A percentile compares a stretch with the other conserved stretches of the same genome.
phyloP scores from a whole-genome alignment of 148 eudicot species.

The Rhododendron molle region DNA sequence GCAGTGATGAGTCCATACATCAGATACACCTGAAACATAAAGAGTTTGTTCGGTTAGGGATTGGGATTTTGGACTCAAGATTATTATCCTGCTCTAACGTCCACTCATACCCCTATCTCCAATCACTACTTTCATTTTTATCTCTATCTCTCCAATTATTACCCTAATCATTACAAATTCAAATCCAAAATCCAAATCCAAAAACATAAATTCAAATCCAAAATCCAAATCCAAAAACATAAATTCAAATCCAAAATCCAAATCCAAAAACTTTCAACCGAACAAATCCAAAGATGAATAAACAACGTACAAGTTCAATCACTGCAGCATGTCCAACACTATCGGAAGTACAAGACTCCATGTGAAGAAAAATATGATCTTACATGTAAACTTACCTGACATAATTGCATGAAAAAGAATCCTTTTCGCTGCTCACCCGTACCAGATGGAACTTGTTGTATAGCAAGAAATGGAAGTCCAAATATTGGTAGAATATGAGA shows the following conservation, averaged over 20 bases:
- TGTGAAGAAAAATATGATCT: neutral
- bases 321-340: neutral
- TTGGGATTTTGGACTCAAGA: too few relatives aligned
- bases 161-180: too few relatives aligned
- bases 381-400: slow-evolving; percentile 46
- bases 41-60: too few relatives aligned
- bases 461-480: slow-evolving; percentile 76
- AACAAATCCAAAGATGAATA: neutral
- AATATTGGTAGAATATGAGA: slow-evolving; percentile 79
- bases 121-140: too few relatives aligned
- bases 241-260: too few relatives aligned
- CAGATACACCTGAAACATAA: slow-evolving; percentile 55
- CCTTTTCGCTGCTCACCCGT: slow-evolving; percentile 28
- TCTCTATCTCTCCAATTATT: too few relatives aligned
- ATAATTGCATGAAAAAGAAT: slow-evolving; percentile 43
- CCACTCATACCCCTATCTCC: too few relatives aligned
- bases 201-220: too few relatives aligned
- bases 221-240: too few relatives aligned
- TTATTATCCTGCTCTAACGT: too few relatives aligned
- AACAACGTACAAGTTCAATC: neutral
- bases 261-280: too few relatives aligned
- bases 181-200: too few relatives aligned
- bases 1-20: slow-evolving; percentile 74
- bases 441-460: slow-evolving; percentile 17
- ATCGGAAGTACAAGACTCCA: neutral